A percentile compares a stretch with the other conserved stretches of the same genome.
phyloP scores from a whole-genome alignment of 2,329 filamentous ascomycete genomes.

The Penicillium decumbens region DNA sequence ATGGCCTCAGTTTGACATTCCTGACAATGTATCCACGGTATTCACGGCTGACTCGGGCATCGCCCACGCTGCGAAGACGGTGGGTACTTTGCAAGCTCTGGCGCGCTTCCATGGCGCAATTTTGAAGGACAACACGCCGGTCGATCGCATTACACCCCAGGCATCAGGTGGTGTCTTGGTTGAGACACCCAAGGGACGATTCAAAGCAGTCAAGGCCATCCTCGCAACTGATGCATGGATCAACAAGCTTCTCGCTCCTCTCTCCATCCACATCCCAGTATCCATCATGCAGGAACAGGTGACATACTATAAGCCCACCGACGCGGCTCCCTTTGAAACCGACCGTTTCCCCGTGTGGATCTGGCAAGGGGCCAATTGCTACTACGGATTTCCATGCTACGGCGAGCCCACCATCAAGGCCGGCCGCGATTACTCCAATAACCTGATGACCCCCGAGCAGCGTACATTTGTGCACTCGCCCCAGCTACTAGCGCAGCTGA shows the following conservation, averaged over 20 bases:
- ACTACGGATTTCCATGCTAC: constrained; percentile 26
- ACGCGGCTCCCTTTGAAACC: constrained; percentile 12
- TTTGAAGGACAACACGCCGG: constrained; percentile 22
- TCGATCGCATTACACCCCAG: constrained; percentile 18
- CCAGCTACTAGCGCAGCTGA: constrained; percentile 19
- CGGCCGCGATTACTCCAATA: constrained; percentile 21
- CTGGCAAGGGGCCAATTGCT: constrained; percentile 19
- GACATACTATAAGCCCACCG: constrained; percentile 27
- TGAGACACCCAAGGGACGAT: constrained; percentile 21
- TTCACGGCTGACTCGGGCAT: constrained; percentile 28
- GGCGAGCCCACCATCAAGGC: constrained; percentile 31
- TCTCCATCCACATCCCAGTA: constrained; percentile 22
- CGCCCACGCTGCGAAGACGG: constrained; percentile 24
- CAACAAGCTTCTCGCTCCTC: constrained; percentile 23
- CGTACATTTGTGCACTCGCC: constrained; percentile 28
- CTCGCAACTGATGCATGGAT: constrained; percentile 27
- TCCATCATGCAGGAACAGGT: constrained; percentile 28
- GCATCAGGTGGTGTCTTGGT: constrained; percentile 14
- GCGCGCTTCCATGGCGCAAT: constrained; percentile 22
- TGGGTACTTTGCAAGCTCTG: constrained; percentile 21
- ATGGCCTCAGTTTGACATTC: constrained; percentile 25
- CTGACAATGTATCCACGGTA: constrained; percentile 19
- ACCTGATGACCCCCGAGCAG: constrained; percentile 26
- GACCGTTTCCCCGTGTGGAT: constrained; percentile 27
- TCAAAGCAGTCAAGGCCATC: constrained; percentile 21